Percentiles rank a stretch among this genome's conserved stretches.
Conservation (phyloP, 495 filamentous ascomycete species). For the Tuber calosporum region DNA sequence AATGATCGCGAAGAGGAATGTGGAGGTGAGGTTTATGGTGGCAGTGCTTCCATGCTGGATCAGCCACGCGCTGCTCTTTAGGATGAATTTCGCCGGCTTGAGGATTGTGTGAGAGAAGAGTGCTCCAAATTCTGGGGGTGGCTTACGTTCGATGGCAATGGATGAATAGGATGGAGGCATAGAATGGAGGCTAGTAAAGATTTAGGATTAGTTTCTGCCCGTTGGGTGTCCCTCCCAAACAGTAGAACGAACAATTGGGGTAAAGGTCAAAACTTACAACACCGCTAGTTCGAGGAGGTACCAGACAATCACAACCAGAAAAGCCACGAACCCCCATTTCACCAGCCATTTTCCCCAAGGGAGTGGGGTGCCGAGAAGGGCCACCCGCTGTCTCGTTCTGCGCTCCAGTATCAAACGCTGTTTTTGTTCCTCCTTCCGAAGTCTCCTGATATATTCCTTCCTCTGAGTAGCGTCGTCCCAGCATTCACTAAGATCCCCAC, state of each 20-base stretch:
- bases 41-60: neutral
- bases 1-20: conserved; percentile 10
- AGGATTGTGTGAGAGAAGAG: neutral
- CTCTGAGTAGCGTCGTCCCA: conserved; percentile 20
- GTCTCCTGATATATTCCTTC: conserved; percentile 27
- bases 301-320: conserved; percentile 27
- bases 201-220: neutral
- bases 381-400: conserved; percentile 12
- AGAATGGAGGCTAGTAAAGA: conserved; percentile 11
- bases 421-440: conserved; percentile 24
- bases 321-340: conserved; percentile 15
- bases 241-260: neutral
- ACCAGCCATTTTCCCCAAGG: conserved; percentile 12
- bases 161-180: conserved; percentile 18
- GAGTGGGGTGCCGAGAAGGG: neutral
- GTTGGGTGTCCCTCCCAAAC: neutral
- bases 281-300: conserved; percentile 32
- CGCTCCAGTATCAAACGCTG: conserved; percentile 21
- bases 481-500: conserved; percentile 27
- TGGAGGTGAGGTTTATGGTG: conserved; percentile 5
- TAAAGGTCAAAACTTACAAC: conserved; percentile 25
- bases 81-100: neutral
- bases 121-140: neutral
- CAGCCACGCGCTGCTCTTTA: neutral
- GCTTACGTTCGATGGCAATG: conserved; percentile 13